Conservation (phyloP, 768 basidiomycete genomes). For the Tylopilus intermedius region DNA sequence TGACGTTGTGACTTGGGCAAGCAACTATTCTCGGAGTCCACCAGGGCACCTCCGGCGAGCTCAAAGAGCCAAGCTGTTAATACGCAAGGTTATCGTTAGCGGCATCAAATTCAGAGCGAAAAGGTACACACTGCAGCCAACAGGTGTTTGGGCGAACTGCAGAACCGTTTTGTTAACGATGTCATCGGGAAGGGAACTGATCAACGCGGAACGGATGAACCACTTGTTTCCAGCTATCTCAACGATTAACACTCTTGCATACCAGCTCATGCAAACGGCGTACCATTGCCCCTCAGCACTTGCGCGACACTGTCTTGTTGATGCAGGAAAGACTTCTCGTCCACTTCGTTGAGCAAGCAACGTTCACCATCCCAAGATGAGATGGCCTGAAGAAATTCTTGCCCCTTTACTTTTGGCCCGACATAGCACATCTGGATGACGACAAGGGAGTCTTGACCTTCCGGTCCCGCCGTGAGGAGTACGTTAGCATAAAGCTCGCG, state of each 20-base stretch:
- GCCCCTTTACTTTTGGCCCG: conserved; percentile 67
- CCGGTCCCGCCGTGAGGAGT: conserved; percentile 85
- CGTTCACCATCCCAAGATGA: conserved; percentile 85
- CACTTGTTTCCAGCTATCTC: conserved; percentile 71
- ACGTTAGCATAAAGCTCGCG: conserved; percentile 87
- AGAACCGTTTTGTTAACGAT: conserved; percentile 78
- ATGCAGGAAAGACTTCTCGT: conserved; percentile 82
- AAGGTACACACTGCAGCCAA: conserved; percentile 77
- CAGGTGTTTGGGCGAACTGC: conserved; percentile 76
- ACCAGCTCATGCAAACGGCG: conserved; percentile 11
- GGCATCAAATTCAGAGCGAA: not conserved
- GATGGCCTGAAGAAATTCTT: conserved; percentile 77
- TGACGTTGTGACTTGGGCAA: conserved; percentile 75
- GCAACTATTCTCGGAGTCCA: conserved; percentile 68
- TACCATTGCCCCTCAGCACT: conserved; percentile 79
- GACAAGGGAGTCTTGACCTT: conserved; percentile 75
- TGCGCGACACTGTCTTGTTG: conserved; percentile 93
- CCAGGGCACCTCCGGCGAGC: conserved; percentile 75
- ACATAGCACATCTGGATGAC: conserved; percentile 91
- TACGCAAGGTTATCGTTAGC: not conserved
- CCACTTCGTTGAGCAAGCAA: conserved; percentile 83
- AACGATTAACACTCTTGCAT: not conserved
- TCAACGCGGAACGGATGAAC: conserved; percentile 85
- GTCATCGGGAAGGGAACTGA: conserved; percentile 81
- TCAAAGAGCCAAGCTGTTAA: conserved; percentile 85